Evolutionary conservation across 192 early-diverging fungal species (phyloP), one percentile per base, ranked within the genome.

Genomic region (Entomortierella beljakovae): DNA sequence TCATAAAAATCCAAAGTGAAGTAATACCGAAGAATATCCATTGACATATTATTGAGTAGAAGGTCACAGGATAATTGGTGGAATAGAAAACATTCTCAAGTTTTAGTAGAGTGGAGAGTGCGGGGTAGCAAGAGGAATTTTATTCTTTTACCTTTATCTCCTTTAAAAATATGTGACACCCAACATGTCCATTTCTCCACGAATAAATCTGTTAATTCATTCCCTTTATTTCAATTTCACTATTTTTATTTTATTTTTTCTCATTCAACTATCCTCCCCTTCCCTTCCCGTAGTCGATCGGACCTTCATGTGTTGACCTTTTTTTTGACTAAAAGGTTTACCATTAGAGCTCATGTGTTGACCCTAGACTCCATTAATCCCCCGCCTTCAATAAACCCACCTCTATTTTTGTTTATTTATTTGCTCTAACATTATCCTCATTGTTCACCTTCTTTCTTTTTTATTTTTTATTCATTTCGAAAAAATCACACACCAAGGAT

Each of bases 231-330:
- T n/a, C n/a, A n/a, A n/a, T n/a, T n/a, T n/a, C n/a, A n/a, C n/a
- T 34, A 53, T 40, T 38, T 51, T 16, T 54, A 11, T 11, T 35
- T 50, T 11, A 15, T 51, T n/a, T 32, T 23, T 29, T 31, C 22
- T n/a, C 16, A 29, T 40, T 61, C 11, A 8, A 16, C 1, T 40
- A 29, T 18, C 22, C 0, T 26, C 59, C 6, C 40, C 38, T 42
- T 5, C 55, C 1, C 55, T 22, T 31, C 15, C 43, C 5, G 20
- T 46, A 46, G 63, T 66, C 57, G 62, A 58, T 23, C 42, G 43
- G 71, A 71, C 62, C 71, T 65, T 52, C 71, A 74, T 66, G 71
- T 66, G 63, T 74, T 74, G 71, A 74, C 71, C 62, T 46, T 74
- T 48, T 58, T 62, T 18, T 57, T 62, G 71, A 74, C 61, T 49